These are phyloP conservation scores for Arthrinium phaeospermum DNA, from an alignment of 2,329 filamentous ascomycete genomes.

Conservation along the genomic window DNA sequence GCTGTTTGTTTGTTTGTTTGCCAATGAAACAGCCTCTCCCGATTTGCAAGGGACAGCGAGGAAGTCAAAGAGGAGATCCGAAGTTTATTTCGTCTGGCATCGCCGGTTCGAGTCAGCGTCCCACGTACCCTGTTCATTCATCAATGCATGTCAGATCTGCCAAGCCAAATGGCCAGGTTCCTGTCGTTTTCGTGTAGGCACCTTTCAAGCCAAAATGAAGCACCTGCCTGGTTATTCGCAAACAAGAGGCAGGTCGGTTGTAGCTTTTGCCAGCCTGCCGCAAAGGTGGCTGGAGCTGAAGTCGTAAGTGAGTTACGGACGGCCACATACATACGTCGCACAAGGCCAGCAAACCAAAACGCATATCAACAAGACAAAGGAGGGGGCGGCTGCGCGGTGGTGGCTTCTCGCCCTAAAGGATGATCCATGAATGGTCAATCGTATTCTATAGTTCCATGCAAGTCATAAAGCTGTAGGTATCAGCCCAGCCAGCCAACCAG, in stretches of 20 bases:
- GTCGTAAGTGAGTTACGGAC: too few species aligned
- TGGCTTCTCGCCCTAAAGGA: background rate
- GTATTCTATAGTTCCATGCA: conserved; percentile 15
- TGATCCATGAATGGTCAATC: background rate
- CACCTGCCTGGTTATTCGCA: too few species aligned
- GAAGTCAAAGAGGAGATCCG: background rate
- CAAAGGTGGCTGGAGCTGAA: too few species aligned
- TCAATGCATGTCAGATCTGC: background rate
- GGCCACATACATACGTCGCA: too few species aligned
- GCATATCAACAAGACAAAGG: background rate
- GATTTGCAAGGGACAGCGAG: background rate
- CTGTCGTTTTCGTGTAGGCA: background rate
- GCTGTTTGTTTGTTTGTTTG: background rate
- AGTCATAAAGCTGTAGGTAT: background rate
- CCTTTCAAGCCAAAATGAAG: too few species aligned
- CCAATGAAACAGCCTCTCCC: too few species aligned
- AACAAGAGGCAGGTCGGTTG: too few species aligned
- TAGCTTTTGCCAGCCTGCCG: too few species aligned
- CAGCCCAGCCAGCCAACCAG: background rate
- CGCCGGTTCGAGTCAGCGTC: background rate
- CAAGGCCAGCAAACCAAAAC: background rate
- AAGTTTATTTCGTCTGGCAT: background rate
- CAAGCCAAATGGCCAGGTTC: background rate
- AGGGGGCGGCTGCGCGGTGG: background rate
- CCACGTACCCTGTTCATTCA: background rate